Evolutionary conservation across 2,329 filamentous ascomycete species (phyloP).

Genomic region (Colletotrichum sp.): DNA sequence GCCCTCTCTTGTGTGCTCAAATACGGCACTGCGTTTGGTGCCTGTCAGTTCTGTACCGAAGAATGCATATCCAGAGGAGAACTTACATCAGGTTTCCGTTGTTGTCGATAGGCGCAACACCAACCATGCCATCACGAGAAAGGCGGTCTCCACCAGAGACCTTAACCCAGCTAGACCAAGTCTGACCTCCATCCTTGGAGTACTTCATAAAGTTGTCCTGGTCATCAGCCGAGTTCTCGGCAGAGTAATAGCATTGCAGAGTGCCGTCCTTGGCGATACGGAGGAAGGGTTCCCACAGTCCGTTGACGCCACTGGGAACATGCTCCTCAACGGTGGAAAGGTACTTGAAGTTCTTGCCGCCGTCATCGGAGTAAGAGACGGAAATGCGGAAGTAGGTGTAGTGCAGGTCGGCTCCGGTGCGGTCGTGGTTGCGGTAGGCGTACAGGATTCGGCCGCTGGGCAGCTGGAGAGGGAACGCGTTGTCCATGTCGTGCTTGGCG

Average conservation of each 20-base stretch:
- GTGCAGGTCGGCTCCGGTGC: constrained; percentile 10
- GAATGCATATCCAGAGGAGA: background rate
- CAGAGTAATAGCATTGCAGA: constrained; percentile 49
- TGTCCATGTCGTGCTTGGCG: constrained; percentile 34
- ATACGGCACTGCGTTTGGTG: constrained; percentile 33
- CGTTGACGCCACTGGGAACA: constrained; percentile 29
- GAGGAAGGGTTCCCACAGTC: constrained; percentile 52
- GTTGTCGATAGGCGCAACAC: constrained; percentile 37
- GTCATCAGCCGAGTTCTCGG: constrained; percentile 39
- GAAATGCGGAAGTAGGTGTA: constrained; percentile 45
- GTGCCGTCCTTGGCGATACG: constrained; percentile 39
- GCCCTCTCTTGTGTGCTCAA: constrained; percentile 41
- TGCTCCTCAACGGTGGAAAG: constrained; percentile 32
- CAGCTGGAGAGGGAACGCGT: constrained; percentile 37
- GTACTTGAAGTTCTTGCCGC: constrained; percentile 40
- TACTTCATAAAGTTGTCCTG: constrained; percentile 47
- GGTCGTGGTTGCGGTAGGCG: constrained; percentile 42
- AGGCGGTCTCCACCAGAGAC: constrained; percentile 37
- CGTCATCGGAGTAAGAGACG: constrained; percentile 44
- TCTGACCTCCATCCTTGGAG: constrained; percentile 41
- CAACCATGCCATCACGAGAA: constrained; percentile 50
- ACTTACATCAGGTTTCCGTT: constrained; percentile 37
- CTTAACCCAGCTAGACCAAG: constrained; percentile 35
- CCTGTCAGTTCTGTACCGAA: background rate
- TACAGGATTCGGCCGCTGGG: constrained; percentile 38